These are phyloP conservation scores for Naumovozyma castellii DNA, from an alignment of 805 yeast species.

Conservation along the genomic window DNA sequence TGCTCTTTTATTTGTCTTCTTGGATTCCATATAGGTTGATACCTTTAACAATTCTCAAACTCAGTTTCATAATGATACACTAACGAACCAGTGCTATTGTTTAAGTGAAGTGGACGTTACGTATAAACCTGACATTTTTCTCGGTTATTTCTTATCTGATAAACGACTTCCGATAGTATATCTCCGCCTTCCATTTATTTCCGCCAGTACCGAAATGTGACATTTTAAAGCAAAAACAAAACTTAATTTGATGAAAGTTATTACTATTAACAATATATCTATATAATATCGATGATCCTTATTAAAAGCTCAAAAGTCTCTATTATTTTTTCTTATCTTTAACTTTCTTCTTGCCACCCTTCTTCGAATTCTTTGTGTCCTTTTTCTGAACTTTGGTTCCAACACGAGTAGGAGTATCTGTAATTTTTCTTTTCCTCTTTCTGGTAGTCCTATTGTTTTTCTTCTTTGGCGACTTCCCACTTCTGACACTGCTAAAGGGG, in stretches of 20 bases:
- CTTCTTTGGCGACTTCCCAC: not conserved
- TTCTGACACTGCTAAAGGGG: not conserved
- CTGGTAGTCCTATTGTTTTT: slow-evolving; percentile 2
- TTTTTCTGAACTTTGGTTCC: slow-evolving; percentile 1
- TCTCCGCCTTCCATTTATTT: not conserved
- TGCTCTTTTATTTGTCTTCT: slow-evolving; percentile 29
- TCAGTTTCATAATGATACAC: too few relatives aligned
- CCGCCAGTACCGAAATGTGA: not conserved
- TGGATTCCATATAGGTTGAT: too few relatives aligned
- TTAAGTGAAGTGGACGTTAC: too few relatives aligned
- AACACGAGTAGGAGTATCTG: slow-evolving; percentile 1
- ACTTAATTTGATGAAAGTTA: too few relatives aligned
- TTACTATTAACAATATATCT: too few relatives aligned
- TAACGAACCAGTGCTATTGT: too few relatives aligned
- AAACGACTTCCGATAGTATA: not conserved
- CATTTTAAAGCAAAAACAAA: too few relatives aligned
- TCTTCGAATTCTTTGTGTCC: not conserved
- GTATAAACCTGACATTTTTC: too few relatives aligned
- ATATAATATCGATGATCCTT: too few relatives aligned
- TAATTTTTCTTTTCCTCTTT: slow-evolving; percentile 6
- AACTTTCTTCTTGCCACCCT: slow-evolving; percentile 1
- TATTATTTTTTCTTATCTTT: not conserved
- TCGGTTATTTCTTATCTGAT: too few relatives aligned
- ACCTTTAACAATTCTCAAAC: too few relatives aligned
- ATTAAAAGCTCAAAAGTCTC: too few relatives aligned